Evolutionary conservation across 2,329 filamentous ascomycete species (phyloP).

Genomic region (Diplocarpon mali): DNA sequence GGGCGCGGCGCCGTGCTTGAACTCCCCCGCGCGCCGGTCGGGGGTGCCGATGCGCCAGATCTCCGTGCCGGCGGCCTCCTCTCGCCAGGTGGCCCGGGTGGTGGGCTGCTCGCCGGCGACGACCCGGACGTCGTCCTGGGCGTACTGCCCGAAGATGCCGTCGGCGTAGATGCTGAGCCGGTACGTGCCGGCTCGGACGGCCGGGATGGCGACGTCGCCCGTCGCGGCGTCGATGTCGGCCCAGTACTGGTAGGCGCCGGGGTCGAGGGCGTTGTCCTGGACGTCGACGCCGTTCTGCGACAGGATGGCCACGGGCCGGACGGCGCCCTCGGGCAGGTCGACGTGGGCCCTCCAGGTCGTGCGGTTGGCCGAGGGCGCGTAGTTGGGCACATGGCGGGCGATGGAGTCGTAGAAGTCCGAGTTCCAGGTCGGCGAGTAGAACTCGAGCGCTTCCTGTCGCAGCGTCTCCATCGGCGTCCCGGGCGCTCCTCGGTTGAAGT

Average conservation of each 20-base stretch:
- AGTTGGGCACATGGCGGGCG: conserved; percentile 46
- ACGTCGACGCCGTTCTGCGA: conserved; percentile 40
- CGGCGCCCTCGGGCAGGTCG: conserved; percentile 39
- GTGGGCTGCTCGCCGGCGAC: conserved; percentile 31
- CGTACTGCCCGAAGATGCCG: conserved; percentile 48
- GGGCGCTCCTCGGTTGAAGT: conserved; percentile 47
- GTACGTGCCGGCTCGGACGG: conserved; percentile 47
- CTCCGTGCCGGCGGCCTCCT: conserved; percentile 45
- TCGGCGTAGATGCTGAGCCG: conserved; percentile 52
- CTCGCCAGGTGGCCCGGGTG: conserved; percentile 35
- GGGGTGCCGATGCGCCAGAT: conserved; percentile 53
- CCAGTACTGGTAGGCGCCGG: conserved; percentile 53
- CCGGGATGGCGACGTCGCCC: conserved; percentile 40
- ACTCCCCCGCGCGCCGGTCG: conserved; percentile 50
- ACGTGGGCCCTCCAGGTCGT: conserved; percentile 40
- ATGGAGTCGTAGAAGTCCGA: conserved; percentile 53
- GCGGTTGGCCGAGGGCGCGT: conserved; percentile 40
- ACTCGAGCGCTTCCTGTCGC: conserved; percentile 41
- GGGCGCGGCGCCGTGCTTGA: conserved; percentile 41
- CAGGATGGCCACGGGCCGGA: conserved; percentile 44
- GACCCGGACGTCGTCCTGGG: conserved; percentile 38
- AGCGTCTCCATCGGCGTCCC: conserved; percentile 36
- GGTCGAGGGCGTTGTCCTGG: conserved; percentile 46
- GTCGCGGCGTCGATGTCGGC: conserved; percentile 33
- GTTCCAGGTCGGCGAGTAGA: conserved; percentile 43